These are phyloP conservation scores for Oryza longistaminata DNA, from an alignment of 176 grass and related monocot genomes.

Conservation along the genomic window DNA sequence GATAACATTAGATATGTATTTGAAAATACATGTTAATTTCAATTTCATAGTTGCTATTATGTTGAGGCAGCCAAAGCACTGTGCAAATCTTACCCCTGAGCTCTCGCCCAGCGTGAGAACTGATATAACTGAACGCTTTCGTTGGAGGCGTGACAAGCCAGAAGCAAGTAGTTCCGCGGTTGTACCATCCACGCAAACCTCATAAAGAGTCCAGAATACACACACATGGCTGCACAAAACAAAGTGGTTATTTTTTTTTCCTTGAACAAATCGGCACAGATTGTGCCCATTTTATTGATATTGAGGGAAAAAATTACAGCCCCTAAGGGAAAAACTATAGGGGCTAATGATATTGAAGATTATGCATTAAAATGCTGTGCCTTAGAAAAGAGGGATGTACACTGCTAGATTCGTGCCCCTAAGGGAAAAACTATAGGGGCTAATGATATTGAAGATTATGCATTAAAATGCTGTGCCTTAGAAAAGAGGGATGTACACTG, in stretches of 20 bases:
- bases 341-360: background rate
- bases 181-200: conserved; percentile 96
- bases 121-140: conserved; percentile 83
- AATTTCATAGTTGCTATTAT: background rate
- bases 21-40: no score
- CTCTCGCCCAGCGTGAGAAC: conserved; percentile 70
- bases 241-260: no score
- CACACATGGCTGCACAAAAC: conserved; percentile 71
- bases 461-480: background rate
- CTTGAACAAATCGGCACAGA: no score
- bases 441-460: background rate
- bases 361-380: background rate
- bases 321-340: background rate
- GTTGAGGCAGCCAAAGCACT: background rate
- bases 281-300: no score
- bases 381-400: background rate
- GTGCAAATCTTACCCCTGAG: conserved; percentile 53
- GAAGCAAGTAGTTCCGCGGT: conserved; percentile 83
- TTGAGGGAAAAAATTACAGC: no score
- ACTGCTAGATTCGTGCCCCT: background rate
- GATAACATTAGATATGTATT: no score
- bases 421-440: background rate
- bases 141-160: conserved; percentile 80
- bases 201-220: conserved; percentile 84
- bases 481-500: background rate